phyloP scores from a whole-genome alignment of 2,329 filamentous ascomycete species.

The Pseudogymnoascus sp. region DNA sequence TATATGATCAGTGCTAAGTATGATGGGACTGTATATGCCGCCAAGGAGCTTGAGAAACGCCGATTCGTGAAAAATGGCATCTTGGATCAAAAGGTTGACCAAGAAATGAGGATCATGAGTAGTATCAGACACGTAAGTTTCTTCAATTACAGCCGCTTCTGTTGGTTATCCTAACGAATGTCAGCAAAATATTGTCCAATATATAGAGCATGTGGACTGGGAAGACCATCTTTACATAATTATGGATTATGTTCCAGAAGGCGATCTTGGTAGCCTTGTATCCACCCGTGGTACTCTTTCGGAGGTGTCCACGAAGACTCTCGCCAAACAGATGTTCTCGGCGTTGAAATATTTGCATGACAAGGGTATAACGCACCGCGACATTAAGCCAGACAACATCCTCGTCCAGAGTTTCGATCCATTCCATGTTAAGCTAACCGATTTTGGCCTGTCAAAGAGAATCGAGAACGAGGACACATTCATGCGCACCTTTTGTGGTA shows the following conservation, averaged over 20 bases:
- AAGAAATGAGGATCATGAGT: constrained; percentile 95
- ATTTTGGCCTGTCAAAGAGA: constrained; percentile 95
- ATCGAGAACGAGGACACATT: constrained; percentile 78
- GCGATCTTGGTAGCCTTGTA: constrained; percentile 74
- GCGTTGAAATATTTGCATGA: constrained; percentile 81
- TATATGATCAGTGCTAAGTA: constrained; percentile 83
- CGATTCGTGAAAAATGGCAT: constrained; percentile 89
- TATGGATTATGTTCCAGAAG: constrained; percentile 83
- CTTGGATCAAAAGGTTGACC: constrained; percentile 85
- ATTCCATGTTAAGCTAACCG: constrained; percentile 80
- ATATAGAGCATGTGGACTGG: constrained; percentile 81
- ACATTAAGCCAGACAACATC: constrained; percentile 98
- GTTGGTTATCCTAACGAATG: constrained; percentile 18
- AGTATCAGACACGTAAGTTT: constrained; percentile 67
- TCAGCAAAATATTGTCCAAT: constrained; percentile 81
- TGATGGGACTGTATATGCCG: constrained; percentile 75
- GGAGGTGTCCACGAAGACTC: constrained; percentile 61
- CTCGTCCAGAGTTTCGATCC: constrained; percentile 67
- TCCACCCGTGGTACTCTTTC: constrained; percentile 51
- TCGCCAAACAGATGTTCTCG: constrained; percentile 69
- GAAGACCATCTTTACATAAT: constrained; percentile 82
- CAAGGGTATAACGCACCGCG: constrained; percentile 90
- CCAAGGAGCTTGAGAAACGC: constrained; percentile 90
- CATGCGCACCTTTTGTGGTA: constrained; percentile 92
- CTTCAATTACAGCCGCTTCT: constrained; percentile 63